A percentile compares a stretch with the other conserved stretches of the same genome.
Conservation (phyloP, 495 filamentous ascomycete species). For the Penicillium robsamsonii region DNA sequence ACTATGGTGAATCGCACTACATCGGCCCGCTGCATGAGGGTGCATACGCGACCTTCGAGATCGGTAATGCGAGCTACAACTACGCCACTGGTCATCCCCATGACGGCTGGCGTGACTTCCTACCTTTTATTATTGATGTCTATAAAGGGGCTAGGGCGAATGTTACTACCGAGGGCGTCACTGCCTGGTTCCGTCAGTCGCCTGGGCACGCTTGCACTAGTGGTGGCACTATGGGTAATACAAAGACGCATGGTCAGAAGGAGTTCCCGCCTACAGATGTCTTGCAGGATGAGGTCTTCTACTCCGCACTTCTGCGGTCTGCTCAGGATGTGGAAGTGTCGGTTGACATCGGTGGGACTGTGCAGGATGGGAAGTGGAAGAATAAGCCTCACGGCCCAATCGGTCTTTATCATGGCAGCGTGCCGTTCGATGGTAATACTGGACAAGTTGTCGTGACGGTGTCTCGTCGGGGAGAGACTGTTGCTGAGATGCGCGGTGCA, state of each 20-base stretch:
- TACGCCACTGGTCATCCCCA: slow-evolving; percentile 54
- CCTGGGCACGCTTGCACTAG: slow-evolving; percentile 26
- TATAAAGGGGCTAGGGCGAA: slow-evolving; percentile 54
- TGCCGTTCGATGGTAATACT: slow-evolving; percentile 44
- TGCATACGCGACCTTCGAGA: slow-evolving; percentile 35
- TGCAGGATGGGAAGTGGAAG: slow-evolving; percentile 32
- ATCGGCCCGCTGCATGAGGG: slow-evolving; percentile 54
- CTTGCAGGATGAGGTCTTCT: slow-evolving; percentile 34
- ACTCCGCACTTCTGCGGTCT: slow-evolving; percentile 24
- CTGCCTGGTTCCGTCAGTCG: slow-evolving; percentile 57
- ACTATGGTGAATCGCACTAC: slow-evolving; percentile 75
- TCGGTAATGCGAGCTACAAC: slow-evolving; percentile 47
- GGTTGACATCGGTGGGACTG: slow-evolving; percentile 28
- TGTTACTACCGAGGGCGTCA: slow-evolving; percentile 17
- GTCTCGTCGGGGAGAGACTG: neutral
- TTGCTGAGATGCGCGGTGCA: slow-evolving; percentile 9
- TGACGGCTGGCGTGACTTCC: slow-evolving; percentile 52
- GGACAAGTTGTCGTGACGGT: slow-evolving; percentile 29
- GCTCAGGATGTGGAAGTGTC: slow-evolving; percentile 32
- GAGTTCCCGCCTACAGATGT: slow-evolving; percentile 17
- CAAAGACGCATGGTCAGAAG: slow-evolving; percentile 18
- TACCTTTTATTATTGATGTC: slow-evolving; percentile 63
- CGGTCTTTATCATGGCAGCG: slow-evolving; percentile 49
- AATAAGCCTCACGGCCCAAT: slow-evolving; percentile 24
- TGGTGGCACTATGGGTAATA: slow-evolving; percentile 38